Percentiles rank a stretch among this genome's conserved stretches.
These are phyloP conservation scores for Neoboletus brunneissimus DNA, from an alignment of 768 basidiomycete species.

Conservation along the genomic window DNA sequence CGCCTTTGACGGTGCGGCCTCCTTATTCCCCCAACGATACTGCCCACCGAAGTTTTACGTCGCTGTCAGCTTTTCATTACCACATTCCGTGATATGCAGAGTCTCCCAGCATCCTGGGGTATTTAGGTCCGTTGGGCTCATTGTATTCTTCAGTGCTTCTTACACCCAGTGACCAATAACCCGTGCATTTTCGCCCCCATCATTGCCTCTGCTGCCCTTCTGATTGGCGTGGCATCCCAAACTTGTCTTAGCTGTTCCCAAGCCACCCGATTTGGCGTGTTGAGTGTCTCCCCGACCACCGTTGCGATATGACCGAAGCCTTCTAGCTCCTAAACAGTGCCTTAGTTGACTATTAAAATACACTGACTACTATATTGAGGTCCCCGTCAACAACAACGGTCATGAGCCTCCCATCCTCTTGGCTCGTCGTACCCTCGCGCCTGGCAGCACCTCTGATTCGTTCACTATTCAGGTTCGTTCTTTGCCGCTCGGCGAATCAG, in stretches of 20 bases:
- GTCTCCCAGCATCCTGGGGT: not conserved
- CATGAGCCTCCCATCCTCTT: constrained; percentile 31
- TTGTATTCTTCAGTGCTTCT: not conserved
- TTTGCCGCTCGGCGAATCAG: not conserved
- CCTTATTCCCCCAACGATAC: not conserved
- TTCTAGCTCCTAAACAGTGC: not conserved
- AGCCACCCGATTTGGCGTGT: constrained; percentile 20
- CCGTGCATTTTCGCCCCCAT: constrained; percentile 3
- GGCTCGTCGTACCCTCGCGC: constrained; percentile 16
- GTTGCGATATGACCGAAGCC: constrained; percentile 20
- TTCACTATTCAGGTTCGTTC: constrained; percentile 20
- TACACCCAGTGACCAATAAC: not conserved
- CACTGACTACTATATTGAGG: constrained; percentile 35
- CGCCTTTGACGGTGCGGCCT: constrained; percentile 1
- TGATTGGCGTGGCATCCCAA: constrained; percentile 18
- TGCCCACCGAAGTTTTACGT: not conserved
- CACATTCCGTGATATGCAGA: not conserved
- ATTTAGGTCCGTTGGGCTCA: constrained; percentile 9
- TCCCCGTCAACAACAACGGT: constrained; percentile 32
- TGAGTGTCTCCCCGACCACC: constrained; percentile 19
- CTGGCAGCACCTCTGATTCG: constrained; percentile 6
- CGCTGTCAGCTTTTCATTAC: not conserved
- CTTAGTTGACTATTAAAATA: constrained; percentile 13
- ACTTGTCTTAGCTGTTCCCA: constrained; percentile 23
- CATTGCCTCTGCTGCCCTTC: constrained; percentile 6